A percentile compares a stretch with the other conserved stretches of the same genome.
Conservation (phyloP, 2,329 filamentous ascomycete genomes). For the Aspergillus sp. region DNA sequence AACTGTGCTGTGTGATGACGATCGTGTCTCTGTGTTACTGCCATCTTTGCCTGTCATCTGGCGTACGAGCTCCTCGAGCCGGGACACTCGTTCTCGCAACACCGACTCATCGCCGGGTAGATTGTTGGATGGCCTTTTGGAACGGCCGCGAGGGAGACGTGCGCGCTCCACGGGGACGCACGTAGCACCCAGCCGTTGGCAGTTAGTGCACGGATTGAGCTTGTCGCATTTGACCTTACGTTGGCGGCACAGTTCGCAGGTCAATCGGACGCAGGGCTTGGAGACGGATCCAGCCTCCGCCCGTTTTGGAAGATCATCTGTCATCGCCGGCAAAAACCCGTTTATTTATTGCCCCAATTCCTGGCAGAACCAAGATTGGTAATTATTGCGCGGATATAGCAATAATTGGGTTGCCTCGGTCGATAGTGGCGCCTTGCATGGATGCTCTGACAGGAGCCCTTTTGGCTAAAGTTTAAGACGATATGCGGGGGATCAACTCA, state of each 20-base stretch:
- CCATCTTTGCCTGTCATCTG: background rate
- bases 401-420: background rate
- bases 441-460: no score
- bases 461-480: no score
- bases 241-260: conserved; percentile 29
- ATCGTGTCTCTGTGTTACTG: conserved; percentile 2
- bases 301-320: conserved; percentile 2
- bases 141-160: conserved; percentile 31
- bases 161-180: conserved; percentile 31
- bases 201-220: conserved; percentile 30
- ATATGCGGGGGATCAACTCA: no score
- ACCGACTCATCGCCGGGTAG: conserved; percentile 13
- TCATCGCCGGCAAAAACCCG: background rate
- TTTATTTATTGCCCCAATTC: no score
- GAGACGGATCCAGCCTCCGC: background rate
- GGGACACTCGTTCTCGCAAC: conserved; percentile 22
- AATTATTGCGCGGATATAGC: no score
- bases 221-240: conserved; percentile 37
- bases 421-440: no score
- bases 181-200: conserved; percentile 19
- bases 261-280: conserved; percentile 23
- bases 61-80: conserved; percentile 23
- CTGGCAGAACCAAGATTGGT: no score
- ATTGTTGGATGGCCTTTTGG: conserved; percentile 13
- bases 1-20: background rate